Evolutionary conservation across 2,329 filamentous ascomycete species (phyloP), one percentile per base, ranked within the genome.

Genomic region (Pezicula carpinea): DNA sequence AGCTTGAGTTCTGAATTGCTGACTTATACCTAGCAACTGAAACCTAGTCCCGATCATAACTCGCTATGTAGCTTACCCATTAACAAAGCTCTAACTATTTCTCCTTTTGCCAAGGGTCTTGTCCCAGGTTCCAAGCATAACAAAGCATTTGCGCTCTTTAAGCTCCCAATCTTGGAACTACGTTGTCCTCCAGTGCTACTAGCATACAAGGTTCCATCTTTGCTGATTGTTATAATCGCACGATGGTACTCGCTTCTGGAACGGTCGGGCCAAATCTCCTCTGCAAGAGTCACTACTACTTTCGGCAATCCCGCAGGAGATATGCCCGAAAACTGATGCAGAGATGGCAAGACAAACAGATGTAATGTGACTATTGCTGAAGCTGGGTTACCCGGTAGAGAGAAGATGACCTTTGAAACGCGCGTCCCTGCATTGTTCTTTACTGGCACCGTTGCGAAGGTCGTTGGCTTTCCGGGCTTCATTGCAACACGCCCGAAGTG

Each of bases 381-480:
- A 2, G 92, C 93, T 0, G 93, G 93, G 64, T 99, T 99, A 0
- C 93, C 93, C 0, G 93, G 93, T 0, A 99, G 75, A 0, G 89
- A 88, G 69, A 99, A 99, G 54, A 99, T 80, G 48, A 85, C 76
- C 62, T 87, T 90, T 1, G 70, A 71, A 19, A 80, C 66, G 39
- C 82, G 76, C 34, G 78, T 71, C 17, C 82, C 80, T 2, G 59
- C 62, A 51, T 78, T 77, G 49, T 79, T 72, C 65, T 83, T 83
- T 33, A 78, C 72, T 1, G 88, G 83, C 0, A 97, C 78, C 0
- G 89, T 96, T 2, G 93, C 93, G 65, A 99, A 99, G 0, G 93
- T 99, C 0, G 91, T 96, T 2, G 93, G 93, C 68, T 97, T 99
- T 4, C 93, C 93, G 0, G 93, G 93, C 71, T 99, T 99, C 93